A percentile compares a stretch with the other conserved stretches of the same genome.
phyloP scores from a whole-genome alignment of 2,329 filamentous ascomycete species.

The Venturia oleaginea region DNA sequence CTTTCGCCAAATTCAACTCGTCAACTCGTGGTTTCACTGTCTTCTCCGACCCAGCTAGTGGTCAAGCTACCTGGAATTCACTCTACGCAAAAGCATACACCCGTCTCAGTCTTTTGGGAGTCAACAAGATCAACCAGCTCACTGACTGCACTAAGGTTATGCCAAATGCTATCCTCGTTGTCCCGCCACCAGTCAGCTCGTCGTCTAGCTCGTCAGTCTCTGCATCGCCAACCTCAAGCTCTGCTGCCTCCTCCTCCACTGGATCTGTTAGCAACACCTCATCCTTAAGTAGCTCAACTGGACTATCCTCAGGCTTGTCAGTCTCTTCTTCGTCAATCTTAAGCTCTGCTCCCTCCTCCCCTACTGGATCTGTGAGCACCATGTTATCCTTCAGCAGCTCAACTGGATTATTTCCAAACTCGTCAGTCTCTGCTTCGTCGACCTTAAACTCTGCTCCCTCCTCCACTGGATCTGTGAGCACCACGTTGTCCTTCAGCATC shows the following conservation, averaged over 20 bases:
- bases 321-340: too few species aligned
- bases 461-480: too few species aligned
- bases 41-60: constrained; percentile 21
- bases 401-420: neutral
- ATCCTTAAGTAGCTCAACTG: too few species aligned
- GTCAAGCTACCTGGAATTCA: constrained; percentile 29
- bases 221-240: constrained; percentile 5
- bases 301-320: too few species aligned
- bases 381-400: too few species aligned
- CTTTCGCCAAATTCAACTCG: neutral
- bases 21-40: constrained; percentile 14
- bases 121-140: constrained; percentile 47
- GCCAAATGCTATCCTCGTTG: constrained; percentile 23
- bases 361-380: too few species aligned
- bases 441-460: too few species aligned
- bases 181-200: constrained; percentile 13
- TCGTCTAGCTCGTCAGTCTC: neutral
- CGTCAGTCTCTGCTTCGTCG: too few species aligned
- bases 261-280: neutral
- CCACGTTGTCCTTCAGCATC: too few species aligned
- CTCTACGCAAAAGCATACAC: constrained; percentile 47
- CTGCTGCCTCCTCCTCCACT: neutral
- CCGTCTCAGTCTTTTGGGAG: constrained; percentile 46
- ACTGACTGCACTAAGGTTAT: constrained; percentile 48
- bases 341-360: too few species aligned